phyloP scores from a whole-genome alignment of 345 rosid genomes.

The Gynandropsis gynandra region DNA sequence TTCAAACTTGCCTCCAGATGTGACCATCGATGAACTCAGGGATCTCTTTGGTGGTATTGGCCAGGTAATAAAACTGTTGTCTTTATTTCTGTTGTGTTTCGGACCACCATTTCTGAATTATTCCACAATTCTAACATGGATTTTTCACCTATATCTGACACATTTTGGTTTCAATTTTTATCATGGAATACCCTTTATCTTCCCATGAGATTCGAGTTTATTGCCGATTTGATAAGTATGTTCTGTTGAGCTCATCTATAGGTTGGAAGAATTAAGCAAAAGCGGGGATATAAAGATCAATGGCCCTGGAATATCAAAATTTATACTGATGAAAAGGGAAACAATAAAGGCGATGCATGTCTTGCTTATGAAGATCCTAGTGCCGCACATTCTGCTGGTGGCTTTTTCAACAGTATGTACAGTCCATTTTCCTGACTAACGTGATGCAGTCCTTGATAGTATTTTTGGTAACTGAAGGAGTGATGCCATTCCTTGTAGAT shows the following conservation, averaged over 20 bases:
- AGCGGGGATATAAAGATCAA: conserved; percentile 93
- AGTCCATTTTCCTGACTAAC: neutral
- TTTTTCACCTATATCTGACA: no score
- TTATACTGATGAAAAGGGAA: conserved; percentile 89
- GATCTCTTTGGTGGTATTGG: conserved; percentile 98
- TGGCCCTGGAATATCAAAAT: conserved; percentile 97
- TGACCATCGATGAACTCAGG: conserved; percentile 73
- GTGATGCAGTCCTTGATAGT: conserved; percentile 1
- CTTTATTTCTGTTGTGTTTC: conserved; percentile 23
- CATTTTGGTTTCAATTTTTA: neutral
- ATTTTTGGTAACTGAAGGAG: neutral
- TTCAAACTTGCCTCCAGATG: conserved; percentile 93
- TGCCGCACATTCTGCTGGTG: conserved; percentile 89
- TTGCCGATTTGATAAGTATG: conserved; percentile 11
- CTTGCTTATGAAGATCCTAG: conserved; percentile 94
- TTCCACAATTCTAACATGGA: neutral
- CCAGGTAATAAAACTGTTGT: conserved; percentile 53
- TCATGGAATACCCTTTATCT: neutral
- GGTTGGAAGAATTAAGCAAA: conserved; percentile 97
- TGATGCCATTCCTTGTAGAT: conserved; percentile 39
- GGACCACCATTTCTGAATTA: neutral
- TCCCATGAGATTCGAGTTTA: conserved; percentile 9
- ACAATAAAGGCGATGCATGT: conserved; percentile 84
- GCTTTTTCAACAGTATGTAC: conserved; percentile 66
- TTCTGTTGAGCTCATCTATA: conserved; percentile 22